phyloP scores from a whole-genome alignment of 495 filamentous ascomycete species.

The Penicillium nucicola region DNA sequence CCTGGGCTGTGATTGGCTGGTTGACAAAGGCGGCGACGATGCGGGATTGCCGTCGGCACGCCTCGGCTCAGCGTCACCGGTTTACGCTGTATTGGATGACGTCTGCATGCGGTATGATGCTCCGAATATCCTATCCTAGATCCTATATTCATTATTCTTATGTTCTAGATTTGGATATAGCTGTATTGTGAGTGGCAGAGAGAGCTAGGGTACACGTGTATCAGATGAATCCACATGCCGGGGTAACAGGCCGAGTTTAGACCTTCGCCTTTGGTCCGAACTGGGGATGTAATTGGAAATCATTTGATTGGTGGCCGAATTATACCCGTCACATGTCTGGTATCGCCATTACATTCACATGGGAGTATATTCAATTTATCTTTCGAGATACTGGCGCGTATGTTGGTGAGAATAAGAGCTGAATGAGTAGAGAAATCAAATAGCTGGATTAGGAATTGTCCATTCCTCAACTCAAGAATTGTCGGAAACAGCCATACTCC shows the following conservation, averaged over 20 bases:
- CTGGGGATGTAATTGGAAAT: constrained; percentile 21
- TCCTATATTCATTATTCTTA: neutral
- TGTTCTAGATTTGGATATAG: too few species aligned
- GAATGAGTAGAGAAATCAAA: too few species aligned
- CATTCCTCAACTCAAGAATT: neutral
- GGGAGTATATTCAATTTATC: neutral
- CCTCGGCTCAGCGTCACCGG: constrained; percentile 46
- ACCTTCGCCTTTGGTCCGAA: constrained; percentile 20
- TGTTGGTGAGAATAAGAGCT: too few species aligned
- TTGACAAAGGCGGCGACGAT: constrained; percentile 30
- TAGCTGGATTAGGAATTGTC: neutral
- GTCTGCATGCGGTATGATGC: constrained; percentile 33
- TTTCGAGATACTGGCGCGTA: too few species aligned
- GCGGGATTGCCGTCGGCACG: constrained; percentile 58
- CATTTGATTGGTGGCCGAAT: constrained; percentile 22
- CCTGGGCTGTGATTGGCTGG: constrained; percentile 30
- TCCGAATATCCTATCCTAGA: neutral
- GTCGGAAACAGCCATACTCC: neutral
- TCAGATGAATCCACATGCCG: neutral
- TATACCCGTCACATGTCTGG: constrained; percentile 27
- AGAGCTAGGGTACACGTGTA: too few species aligned
- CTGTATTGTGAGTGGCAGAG: too few species aligned
- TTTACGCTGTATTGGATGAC: constrained; percentile 41
- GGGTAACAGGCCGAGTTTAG: constrained; percentile 9
- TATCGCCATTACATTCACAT: constrained; percentile 21